These are phyloP conservation scores for Cordyceps pruinosa DNA, from an alignment of 2,329 filamentous ascomycete species.

Conservation along the genomic window DNA sequence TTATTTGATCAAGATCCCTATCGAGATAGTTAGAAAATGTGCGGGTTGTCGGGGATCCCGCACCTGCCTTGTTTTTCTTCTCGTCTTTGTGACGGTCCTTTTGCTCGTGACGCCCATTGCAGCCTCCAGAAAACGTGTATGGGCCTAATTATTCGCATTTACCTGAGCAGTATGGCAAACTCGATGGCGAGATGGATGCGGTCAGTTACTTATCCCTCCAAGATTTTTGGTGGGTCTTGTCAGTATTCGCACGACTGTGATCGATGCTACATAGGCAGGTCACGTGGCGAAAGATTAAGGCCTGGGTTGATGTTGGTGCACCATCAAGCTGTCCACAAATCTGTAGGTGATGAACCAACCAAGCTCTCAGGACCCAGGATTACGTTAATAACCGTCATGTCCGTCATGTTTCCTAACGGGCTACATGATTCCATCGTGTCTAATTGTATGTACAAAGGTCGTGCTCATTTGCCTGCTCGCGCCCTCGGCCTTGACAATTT, in stretches of 20 bases:
- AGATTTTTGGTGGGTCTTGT: background rate
- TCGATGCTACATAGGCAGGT: too few relatives aligned
- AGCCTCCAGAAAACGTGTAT: background rate
- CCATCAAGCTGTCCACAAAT: too few relatives aligned
- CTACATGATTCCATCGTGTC: too few relatives aligned
- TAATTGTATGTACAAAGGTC: too few relatives aligned
- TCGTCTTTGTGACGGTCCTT: slow-evolving; percentile 65
- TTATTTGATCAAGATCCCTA: slow-evolving; percentile 89
- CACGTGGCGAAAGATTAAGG: background rate
- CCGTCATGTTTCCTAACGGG: too few relatives aligned
- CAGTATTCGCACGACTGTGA: background rate
- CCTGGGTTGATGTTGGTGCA: too few relatives aligned
- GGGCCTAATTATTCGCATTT: background rate
- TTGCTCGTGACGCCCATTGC: slow-evolving; percentile 64
- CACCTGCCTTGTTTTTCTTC: slow-evolving; percentile 59
- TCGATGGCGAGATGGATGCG: background rate
- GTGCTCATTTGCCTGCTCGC: too few relatives aligned
- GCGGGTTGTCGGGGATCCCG: background rate
- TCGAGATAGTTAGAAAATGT: slow-evolving; percentile 7
- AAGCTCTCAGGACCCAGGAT: too few relatives aligned
- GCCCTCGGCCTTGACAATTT: too few relatives aligned
- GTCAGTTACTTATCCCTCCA: background rate
- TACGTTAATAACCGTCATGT: too few relatives aligned
- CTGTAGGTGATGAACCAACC: too few relatives aligned
- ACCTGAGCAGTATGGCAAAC: background rate